Evolutionary conservation across 2,329 filamentous ascomycete genomes (phyloP).

Genomic region (Ramichloridium luteum): DNA sequence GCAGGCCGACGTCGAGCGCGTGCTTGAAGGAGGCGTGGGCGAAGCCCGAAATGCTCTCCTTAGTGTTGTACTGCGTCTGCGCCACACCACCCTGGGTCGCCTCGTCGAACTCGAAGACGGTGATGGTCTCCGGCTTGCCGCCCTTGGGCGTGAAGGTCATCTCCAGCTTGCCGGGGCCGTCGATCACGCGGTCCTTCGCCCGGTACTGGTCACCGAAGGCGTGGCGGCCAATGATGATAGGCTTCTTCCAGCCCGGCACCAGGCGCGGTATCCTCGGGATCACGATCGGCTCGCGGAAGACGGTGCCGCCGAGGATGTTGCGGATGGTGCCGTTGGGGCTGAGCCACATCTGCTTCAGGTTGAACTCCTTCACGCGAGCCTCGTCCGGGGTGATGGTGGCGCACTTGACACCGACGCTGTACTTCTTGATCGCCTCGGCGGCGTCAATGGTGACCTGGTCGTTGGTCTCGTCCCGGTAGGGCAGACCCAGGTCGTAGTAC

Average conservation of each 20-base stretch:
- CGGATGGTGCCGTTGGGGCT: constrained; percentile 85
- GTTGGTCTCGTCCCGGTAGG: constrained; percentile 90
- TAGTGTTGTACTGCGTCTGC: constrained; percentile 96
- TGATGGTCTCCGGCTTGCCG: constrained; percentile 68
- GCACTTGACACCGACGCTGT: constrained; percentile 97
- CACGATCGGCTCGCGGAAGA: constrained; percentile 98
- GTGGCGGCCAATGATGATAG: constrained; percentile 97
- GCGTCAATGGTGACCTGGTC: constrained; percentile 93
- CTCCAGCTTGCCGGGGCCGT: constrained; percentile 74
- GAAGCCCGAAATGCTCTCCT: constrained; percentile 88
- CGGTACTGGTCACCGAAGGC: constrained; percentile 98
- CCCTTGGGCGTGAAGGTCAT: constrained; percentile 86
- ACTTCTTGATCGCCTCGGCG: constrained; percentile 97
- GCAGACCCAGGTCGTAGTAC: constrained; percentile 51
- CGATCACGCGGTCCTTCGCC: constrained; percentile 79
- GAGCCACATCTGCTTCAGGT: constrained; percentile 99
- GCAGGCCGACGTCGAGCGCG: constrained; percentile 71
- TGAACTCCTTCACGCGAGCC: constrained; percentile 91
- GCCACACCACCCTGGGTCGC: constrained; percentile 63
- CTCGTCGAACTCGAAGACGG: constrained; percentile 81
- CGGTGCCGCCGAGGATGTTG: constrained; percentile 71
- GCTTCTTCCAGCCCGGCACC: constrained; percentile 95
- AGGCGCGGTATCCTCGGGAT: constrained; percentile 87
- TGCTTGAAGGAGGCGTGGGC: constrained; percentile 96
- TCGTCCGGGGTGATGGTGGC: constrained; percentile 98